phyloP scores from a whole-genome alignment of 305 asterid genomes.

The Coffea humblotiana region DNA sequence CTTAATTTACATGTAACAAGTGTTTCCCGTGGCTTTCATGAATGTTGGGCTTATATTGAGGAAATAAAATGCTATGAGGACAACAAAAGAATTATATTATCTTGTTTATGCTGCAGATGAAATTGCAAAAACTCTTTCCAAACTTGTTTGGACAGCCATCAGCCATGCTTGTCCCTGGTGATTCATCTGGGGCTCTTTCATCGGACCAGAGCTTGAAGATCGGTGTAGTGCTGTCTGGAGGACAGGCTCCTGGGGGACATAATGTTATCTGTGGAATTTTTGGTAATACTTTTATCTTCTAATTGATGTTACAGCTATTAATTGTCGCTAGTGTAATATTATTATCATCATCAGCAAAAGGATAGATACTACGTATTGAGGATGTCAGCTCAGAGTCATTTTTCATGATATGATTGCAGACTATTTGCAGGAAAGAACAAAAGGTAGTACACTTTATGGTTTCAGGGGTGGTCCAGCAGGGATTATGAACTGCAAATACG shows the following conservation, averaged over 20 bases:
- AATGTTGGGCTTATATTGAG: not conserved
- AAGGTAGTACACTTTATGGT: conserved; percentile 62
- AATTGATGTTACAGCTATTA: not conserved
- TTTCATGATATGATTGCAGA: conserved; percentile 25
- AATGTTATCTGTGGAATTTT: conserved; percentile 66
- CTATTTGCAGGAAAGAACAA: conserved; percentile 47
- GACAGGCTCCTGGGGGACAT: conserved; percentile 79
- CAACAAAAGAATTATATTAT: not conserved
- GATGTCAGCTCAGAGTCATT: not conserved
- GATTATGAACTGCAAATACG: conserved; percentile 61
- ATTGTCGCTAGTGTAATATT: not conserved
- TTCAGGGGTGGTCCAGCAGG: conserved; percentile 78
- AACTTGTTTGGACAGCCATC: conserved; percentile 62
- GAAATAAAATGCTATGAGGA: not conserved
- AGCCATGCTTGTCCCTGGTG: conserved; percentile 39
- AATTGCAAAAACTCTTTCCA: conserved; percentile 61
- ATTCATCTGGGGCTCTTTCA: conserved; percentile 29
- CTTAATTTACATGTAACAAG: too few relatives aligned
- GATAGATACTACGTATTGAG: not conserved
- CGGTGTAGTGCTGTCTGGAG: conserved; percentile 68
- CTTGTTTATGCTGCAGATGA: conserved; percentile 35
- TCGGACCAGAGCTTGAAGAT: conserved; percentile 39
- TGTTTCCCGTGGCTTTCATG: not conserved
- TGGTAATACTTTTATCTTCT: conserved; percentile 34
- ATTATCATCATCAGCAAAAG: not conserved